Evolutionary conservation across 495 filamentous ascomycete species (phyloP).

Genomic region (Tricharina praecox): DNA sequence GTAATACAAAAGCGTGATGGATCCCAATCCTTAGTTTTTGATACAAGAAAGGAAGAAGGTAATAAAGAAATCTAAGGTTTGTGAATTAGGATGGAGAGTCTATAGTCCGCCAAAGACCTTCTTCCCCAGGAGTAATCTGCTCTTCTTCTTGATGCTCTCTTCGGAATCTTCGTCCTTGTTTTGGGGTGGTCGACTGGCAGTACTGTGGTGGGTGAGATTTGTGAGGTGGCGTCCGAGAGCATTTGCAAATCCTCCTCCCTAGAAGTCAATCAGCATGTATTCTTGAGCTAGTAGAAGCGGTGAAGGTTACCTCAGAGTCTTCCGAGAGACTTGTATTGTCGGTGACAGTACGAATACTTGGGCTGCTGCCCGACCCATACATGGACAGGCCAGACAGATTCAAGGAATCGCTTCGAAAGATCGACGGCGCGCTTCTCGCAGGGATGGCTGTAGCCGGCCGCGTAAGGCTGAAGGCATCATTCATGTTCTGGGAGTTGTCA

Average conservation of each 20-base stretch:
- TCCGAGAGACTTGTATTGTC: no score
- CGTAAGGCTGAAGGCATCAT: conserved; percentile 2
- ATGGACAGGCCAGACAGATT: conserved; percentile 1
- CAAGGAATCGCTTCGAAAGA: not conserved
- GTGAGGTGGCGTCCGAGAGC: conserved; percentile 24
- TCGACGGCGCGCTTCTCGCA: conserved; percentile 5
- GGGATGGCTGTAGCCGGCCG: not conserved
- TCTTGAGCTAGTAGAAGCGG: no score
- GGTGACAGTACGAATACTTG: no score
- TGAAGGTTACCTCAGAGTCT: no score
- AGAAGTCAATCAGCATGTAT: not conserved
- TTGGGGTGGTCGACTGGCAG: conserved; percentile 10
- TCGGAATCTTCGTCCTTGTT: conserved; percentile 22
- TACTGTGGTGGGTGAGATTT: conserved; percentile 14
- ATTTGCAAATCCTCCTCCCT: conserved; percentile 15
- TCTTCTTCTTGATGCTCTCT: conserved; percentile 30
- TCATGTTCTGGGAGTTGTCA: not conserved
- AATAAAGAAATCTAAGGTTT: no score
- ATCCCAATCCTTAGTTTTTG: no score
- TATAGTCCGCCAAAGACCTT: conserved; percentile 30
- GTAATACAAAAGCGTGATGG: no score
- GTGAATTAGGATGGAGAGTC: no score
- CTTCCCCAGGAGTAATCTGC: conserved; percentile 32
- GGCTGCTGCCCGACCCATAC: not conserved
- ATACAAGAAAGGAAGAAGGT: no score